Percentiles rank a stretch among this genome's conserved stretches.
phyloP scores from a whole-genome alignment of 495 filamentous ascomycete species.

The Lasiosphaeria miniovina region DNA sequence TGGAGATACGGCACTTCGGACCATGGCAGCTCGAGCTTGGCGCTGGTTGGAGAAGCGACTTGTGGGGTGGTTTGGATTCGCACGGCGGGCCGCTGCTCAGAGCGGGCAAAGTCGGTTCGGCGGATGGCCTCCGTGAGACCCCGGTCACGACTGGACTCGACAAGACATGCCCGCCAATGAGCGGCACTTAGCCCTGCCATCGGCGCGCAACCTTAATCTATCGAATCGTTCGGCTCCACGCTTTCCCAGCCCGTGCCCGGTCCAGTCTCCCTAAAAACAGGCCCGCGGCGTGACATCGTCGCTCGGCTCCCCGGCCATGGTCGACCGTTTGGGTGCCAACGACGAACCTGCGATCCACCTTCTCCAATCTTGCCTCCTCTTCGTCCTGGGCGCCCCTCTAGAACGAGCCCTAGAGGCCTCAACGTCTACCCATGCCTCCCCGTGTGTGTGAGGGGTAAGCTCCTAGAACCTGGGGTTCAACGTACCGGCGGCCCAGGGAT shows the following conservation, averaged over 20 bases:
- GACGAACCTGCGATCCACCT: not conserved
- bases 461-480: not conserved
- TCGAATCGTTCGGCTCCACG: conserved; percentile 26
- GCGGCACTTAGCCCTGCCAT: conserved; percentile 28
- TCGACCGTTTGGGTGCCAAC: conserved; percentile 23
- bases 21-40: not conserved
- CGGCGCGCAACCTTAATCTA: conserved; percentile 25
- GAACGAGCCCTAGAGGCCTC: conserved; percentile 2
- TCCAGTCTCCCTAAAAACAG: conserved; percentile 11
- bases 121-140: conserved; percentile 28
- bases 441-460: not conserved
- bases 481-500: not conserved
- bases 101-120: conserved; percentile 25
- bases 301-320: conserved; percentile 15
- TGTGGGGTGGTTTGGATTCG: not conserved
- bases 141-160: conserved; percentile 8
- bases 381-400: conserved; percentile 9
- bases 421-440: not conserved
- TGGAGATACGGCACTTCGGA: not conserved
- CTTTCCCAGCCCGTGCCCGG: conserved; percentile 17
- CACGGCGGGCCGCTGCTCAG: not conserved
- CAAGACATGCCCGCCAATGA: conserved; percentile 19
- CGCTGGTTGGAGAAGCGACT: not conserved
- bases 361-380: not conserved
- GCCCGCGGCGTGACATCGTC: conserved; percentile 24